A percentile compares a stretch with the other conserved stretches of the same genome.
phyloP scores from a whole-genome alignment of 495 filamentous ascomycete species.

The Tuber umbilicatum region DNA sequence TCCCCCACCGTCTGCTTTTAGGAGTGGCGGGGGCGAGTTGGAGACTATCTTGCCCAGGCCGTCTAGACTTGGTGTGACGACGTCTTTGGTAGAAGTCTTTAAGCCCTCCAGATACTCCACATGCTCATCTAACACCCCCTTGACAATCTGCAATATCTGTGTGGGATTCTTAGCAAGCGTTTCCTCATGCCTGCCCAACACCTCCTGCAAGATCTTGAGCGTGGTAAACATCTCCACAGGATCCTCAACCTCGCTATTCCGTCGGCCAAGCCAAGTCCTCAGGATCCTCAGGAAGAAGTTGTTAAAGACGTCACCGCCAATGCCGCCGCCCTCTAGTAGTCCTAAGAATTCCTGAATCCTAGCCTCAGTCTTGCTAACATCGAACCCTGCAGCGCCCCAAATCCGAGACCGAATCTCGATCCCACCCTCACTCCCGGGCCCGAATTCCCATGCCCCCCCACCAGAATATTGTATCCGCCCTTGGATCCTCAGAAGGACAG shows the following conservation, averaged over 20 bases:
- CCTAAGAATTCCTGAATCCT: constrained; percentile 32
- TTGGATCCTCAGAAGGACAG: constrained; percentile 22
- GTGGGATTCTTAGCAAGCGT: constrained; percentile 35
- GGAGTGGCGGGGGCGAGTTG: neutral
- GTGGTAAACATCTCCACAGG: constrained; percentile 32
- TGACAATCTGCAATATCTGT: constrained; percentile 37
- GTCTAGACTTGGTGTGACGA: constrained; percentile 12
- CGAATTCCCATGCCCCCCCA: constrained; percentile 24
- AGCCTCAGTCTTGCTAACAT: constrained; percentile 21
- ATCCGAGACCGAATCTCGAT: constrained; percentile 31
- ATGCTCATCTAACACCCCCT: constrained; percentile 35
- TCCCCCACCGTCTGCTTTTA: constrained; percentile 16
- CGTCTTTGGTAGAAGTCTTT: constrained; percentile 3
- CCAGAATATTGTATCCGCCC: constrained; percentile 26
- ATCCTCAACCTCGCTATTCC: constrained; percentile 15
- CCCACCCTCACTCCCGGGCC: constrained; percentile 29
- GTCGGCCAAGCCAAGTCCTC: constrained; percentile 25
- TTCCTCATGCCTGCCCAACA: constrained; percentile 21
- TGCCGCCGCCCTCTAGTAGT: constrained; percentile 17
- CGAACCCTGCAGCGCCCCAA: neutral
- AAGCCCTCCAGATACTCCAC: constrained; percentile 18
- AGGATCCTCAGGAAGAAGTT: constrained; percentile 33
- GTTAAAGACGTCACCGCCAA: constrained; percentile 14
- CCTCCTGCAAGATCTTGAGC: constrained; percentile 37
- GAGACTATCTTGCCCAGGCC: constrained; percentile 30